phyloP scores from a whole-genome alignment of 805 yeast genomes.

The Peterozyma xylosa region DNA sequence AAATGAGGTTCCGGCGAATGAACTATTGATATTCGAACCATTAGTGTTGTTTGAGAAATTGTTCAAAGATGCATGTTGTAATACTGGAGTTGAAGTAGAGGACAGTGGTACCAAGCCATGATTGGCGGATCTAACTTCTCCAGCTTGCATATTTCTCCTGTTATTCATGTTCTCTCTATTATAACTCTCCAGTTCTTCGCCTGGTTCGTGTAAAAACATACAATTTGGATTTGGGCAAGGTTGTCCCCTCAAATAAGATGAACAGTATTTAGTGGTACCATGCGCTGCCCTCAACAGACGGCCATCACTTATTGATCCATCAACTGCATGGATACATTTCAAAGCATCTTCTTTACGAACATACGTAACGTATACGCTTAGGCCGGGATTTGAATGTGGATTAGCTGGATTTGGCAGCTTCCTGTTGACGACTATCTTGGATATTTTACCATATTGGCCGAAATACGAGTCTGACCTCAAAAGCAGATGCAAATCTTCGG shows the following conservation, averaged over 20 bases:
- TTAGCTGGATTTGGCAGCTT: constrained; percentile 43
- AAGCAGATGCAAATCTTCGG: constrained; percentile 77
- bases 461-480: constrained; percentile 87
- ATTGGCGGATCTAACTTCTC: constrained; percentile 23
- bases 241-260: constrained; percentile 90
- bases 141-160: constrained; percentile 46
- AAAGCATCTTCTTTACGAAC: constrained; percentile 93
- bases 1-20: neutral
- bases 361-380: constrained; percentile 94
- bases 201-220: constrained; percentile 98
- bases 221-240: constrained; percentile 98
- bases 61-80: constrained; percentile 11
- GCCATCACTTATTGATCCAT: constrained; percentile 92
- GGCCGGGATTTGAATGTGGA: constrained; percentile 58
- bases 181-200: constrained; percentile 97
- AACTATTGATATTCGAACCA: neutral
- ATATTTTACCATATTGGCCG: constrained; percentile 97
- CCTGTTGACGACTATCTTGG: constrained; percentile 87
- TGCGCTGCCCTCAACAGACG: constrained; percentile 87
- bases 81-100: constrained; percentile 12
- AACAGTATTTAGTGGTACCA: constrained; percentile 97
- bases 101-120: constrained; percentile 25
- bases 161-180: constrained; percentile 84
- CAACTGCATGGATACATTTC: constrained; percentile 82
- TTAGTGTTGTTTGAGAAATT: neutral